Evolutionary conservation across 768 basidiomycete genomes (phyloP).

Genomic region (Dioszegia crocea): DNA sequence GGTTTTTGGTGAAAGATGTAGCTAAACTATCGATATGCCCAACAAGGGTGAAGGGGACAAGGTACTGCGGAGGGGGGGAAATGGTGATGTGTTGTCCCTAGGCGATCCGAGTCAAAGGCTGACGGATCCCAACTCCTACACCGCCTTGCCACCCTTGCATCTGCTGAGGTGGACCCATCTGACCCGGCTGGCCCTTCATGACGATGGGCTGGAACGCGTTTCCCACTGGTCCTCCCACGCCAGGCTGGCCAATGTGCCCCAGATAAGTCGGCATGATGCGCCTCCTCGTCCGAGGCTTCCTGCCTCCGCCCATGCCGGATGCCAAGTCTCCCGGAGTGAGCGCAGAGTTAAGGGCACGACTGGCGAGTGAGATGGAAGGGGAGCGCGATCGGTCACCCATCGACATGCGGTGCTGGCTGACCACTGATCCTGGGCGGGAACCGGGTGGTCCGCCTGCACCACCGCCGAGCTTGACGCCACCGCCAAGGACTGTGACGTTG

Average conservation of each 20-base stretch:
- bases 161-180: background rate
- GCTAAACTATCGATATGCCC: too few relatives aligned
- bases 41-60: too few relatives aligned
- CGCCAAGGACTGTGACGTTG: constrained; percentile 51
- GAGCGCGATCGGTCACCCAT: constrained; percentile 28
- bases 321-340: constrained; percentile 17
- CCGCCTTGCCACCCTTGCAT: background rate
- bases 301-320: background rate
- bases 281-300: constrained; percentile 35
- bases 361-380: constrained; percentile 40
- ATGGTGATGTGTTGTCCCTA: too few relatives aligned
- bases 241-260: constrained; percentile 36
- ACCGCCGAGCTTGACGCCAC: constrained; percentile 51
- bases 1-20: background rate
- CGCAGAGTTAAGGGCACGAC: constrained; percentile 31
- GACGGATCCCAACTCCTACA: background rate
- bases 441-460: constrained; percentile 9
- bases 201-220: constrained; percentile 25
- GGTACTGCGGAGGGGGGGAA: too few relatives aligned
- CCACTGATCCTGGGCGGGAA: constrained; percentile 30
- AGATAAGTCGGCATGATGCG: constrained; percentile 46
- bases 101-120: constrained; percentile 5
- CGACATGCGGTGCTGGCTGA: constrained; percentile 16
- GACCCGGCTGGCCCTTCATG: constrained; percentile 6
- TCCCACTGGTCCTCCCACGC: constrained; percentile 36